These are phyloP conservation scores for Pythium pyrilobum DNA, from an alignment of 352 stramenopile genomes.

Conservation along the genomic window DNA sequence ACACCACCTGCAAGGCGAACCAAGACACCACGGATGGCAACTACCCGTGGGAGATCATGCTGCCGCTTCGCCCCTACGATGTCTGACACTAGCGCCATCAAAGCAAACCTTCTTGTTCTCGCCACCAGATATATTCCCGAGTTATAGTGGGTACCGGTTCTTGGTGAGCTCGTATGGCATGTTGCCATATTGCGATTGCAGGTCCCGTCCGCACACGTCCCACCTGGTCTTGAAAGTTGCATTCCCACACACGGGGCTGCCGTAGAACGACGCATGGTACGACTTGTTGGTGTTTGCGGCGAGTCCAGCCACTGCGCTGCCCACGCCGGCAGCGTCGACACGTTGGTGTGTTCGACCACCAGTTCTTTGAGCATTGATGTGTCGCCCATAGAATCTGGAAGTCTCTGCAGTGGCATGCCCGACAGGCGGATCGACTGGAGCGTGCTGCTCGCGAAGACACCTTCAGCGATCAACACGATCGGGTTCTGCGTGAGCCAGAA, in stretches of 20 bases:
- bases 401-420: not conserved
- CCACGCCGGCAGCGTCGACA: conserved; percentile 1
- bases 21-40: not conserved
- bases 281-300: not conserved
- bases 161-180: not conserved
- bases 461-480: not conserved
- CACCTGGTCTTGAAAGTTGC: not conserved
- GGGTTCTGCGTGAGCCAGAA: conserved; percentile 2
- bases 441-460: not conserved
- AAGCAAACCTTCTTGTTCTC: too few relatives aligned
- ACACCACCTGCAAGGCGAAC: not conserved
- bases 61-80: not conserved
- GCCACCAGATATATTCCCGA: too few relatives aligned
- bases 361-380: not conserved
- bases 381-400: conserved; percentile 1
- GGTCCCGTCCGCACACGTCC: not conserved
- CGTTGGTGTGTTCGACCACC: conserved; percentile 4
- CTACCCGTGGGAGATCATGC: conserved; percentile 2
- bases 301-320: not conserved
- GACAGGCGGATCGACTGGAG: conserved; percentile 1
- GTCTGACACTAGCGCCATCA: too few relatives aligned
- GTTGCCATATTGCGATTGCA: not conserved
- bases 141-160: not conserved
- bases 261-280: conserved; percentile 3
- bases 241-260: conserved; percentile 4